Base-by-base conservation (phyloP, 2,329 filamentous ascomycete genomes). In the Fonsecaea monophora region DNA sequence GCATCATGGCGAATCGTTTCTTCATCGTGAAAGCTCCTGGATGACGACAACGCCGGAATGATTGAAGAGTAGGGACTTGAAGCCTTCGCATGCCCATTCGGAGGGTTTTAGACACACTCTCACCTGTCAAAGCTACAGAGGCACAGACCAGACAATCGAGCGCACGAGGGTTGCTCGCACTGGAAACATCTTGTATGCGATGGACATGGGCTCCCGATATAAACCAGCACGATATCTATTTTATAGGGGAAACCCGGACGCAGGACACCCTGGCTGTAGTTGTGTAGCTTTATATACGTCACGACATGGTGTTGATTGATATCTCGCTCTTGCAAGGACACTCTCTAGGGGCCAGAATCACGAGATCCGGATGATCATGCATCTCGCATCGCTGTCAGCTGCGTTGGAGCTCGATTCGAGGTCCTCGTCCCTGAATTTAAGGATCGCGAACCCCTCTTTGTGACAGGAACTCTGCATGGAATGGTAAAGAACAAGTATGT, bases 371-470 rank as follows among this genome's bases (percentile, higher is more conserved):
- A 58, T 21, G 13, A 42, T 13, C 10, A 35, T 58, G 55, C 37
- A 13, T 15, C 42, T 58, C 30, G n/a, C 21, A 37, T 58, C n/a
- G 55, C 55, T 30, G 55, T 58, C 55, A 58, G 35, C 55, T 58
- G 35, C 55, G 4, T 58, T 30, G 55, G 35, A 15, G 18, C 30
- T 42, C 55, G 34, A 18, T 58, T 58, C 37, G 55, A 40, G 55
- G 55, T 58, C 35, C 42, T 58, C 42, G 18, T 58, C 10, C 35
- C 55, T 15, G 55, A 58, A 30, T 30, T 58, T 18, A 35, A 58
- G 7, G 55, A 58, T 58, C 55, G 55, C 37, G 55, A 42, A 58
- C 6, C 13, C 37, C 9, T 58, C n/a, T 21, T 42, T 30, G 21
- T 58, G 10, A 40, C 32, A 15, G 12, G 34, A 21, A 30, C 21